These are phyloP conservation scores for Wolfiporia cocos DNA, from an alignment of 1,284 basidiomycete species.

Conservation along the genomic window DNA sequence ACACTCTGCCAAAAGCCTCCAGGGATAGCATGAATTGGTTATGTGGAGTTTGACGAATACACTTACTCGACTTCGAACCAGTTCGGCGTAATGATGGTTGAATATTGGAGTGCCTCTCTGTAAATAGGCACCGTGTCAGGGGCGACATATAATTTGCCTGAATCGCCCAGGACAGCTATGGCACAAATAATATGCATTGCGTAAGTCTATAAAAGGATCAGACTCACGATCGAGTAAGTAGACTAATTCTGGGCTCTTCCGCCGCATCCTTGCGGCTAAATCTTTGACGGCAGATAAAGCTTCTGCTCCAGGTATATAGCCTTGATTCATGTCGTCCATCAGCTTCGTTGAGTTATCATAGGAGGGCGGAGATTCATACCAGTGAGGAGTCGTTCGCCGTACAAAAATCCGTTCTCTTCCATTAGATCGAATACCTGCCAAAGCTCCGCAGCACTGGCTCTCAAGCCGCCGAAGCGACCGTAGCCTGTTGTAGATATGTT, in stretches of 20 bases:
- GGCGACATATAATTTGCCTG: conserved; percentile 85
- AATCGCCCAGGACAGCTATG: conserved; percentile 84
- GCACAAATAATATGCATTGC: background rate
- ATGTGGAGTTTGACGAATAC: background rate
- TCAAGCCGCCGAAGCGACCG: conserved; percentile 68
- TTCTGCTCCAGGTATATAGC: conserved; percentile 87
- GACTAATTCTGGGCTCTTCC: conserved; percentile 53
- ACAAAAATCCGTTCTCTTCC: conserved; percentile 62
- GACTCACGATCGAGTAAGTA: conserved; percentile 88
- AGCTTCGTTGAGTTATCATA: no score
- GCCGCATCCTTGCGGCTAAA: conserved; percentile 57
- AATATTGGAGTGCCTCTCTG: conserved; percentile 68
- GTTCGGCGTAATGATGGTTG: conserved; percentile 94
- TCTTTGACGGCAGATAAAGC: conserved; percentile 65
- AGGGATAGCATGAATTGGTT: no score
- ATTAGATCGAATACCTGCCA: conserved; percentile 61
- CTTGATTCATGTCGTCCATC: conserved; percentile 26
- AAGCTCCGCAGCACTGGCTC: conserved; percentile 66
- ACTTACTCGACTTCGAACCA: conserved; percentile 96
- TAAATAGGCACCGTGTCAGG: conserved; percentile 89
- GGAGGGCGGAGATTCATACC: conserved; percentile 31
- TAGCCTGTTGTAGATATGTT: conserved; percentile 49
- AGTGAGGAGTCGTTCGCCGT: conserved; percentile 65
- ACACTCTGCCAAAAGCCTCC: no score
- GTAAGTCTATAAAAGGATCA: background rate